A percentile compares a stretch with the other conserved stretches of the same genome.
phyloP scores from a whole-genome alignment of 2,329 filamentous ascomycete species.

The Plectosphaerella cucumerina region DNA sequence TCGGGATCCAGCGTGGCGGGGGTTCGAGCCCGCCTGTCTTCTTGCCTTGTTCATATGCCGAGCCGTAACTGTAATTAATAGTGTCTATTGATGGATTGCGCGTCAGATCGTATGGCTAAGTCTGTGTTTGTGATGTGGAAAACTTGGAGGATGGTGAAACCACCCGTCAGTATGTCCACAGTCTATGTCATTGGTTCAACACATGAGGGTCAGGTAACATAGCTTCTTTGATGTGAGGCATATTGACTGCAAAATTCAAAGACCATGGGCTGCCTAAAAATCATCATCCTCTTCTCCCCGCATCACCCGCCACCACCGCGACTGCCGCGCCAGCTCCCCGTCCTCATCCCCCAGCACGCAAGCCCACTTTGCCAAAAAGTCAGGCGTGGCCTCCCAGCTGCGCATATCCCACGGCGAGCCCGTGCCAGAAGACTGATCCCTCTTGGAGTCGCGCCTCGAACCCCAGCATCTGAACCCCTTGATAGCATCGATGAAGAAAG shows the following conservation, averaged over 20 bases:
- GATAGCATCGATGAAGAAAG: slow-evolving; percentile 17
- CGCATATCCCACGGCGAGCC: slow-evolving; percentile 22
- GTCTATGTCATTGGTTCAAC: no score
- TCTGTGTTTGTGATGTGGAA: no score
- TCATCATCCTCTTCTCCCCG: slow-evolving; percentile 8
- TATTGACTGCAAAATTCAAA: no score
- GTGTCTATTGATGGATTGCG: neutral
- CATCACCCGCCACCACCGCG: slow-evolving; percentile 19
- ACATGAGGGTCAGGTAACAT: no score
- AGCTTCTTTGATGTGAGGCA: no score
- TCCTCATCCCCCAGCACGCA: slow-evolving; percentile 17
- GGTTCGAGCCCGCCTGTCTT: neutral
- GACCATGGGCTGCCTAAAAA: neutral
- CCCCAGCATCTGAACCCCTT: slow-evolving; percentile 20
- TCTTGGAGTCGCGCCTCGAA: slow-evolving; percentile 6
- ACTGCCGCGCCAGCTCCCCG: slow-evolving; percentile 18
- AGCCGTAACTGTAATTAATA: neutral
- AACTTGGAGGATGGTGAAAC: no score
- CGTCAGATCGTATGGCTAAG: no score
- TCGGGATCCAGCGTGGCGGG: neutral
- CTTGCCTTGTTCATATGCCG: neutral
- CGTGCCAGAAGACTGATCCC: slow-evolving; percentile 8
- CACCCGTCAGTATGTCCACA: no score
- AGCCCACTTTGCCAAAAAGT: slow-evolving; percentile 22
- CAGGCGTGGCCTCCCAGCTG: slow-evolving; percentile 21